phyloP scores from a whole-genome alignment of 2,329 filamentous ascomycete species.

The Fusarium sublunatum region DNA sequence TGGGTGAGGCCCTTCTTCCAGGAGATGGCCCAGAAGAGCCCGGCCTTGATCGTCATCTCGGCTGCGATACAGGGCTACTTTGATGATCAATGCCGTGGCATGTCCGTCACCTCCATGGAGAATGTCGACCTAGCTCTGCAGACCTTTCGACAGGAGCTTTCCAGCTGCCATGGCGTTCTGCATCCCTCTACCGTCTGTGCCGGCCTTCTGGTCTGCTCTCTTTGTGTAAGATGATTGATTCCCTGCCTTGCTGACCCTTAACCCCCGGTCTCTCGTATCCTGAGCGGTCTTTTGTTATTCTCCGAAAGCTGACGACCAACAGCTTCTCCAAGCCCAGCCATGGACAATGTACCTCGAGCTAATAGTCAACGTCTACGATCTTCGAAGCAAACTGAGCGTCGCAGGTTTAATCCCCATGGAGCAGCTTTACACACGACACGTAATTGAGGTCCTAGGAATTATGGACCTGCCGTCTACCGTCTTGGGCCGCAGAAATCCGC shows the following conservation, averaged over 20 bases:
- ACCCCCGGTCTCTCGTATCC: background rate
- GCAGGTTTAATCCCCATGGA: slow-evolving; percentile 23
- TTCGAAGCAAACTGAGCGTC: slow-evolving; percentile 23
- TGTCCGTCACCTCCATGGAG: slow-evolving; percentile 42
- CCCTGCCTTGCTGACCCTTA: background rate
- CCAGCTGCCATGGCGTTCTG: slow-evolving; percentile 30
- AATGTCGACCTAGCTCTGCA: slow-evolving; percentile 37
- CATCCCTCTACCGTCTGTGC: slow-evolving; percentile 37
- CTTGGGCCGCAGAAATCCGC: slow-evolving; percentile 24
- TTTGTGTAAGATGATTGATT: slow-evolving; percentile 33
- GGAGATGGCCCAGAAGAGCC: slow-evolving; percentile 42
- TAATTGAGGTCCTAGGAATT: slow-evolving; percentile 39
- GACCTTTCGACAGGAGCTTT: slow-evolving; percentile 39
- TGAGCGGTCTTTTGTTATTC: background rate
- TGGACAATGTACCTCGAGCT: slow-evolving; percentile 43
- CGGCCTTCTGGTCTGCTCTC: slow-evolving; percentile 37
- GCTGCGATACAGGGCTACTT: slow-evolving; percentile 41
- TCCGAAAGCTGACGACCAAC: background rate
- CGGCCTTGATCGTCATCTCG: slow-evolving; percentile 34
- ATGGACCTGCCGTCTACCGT: slow-evolving; percentile 41
- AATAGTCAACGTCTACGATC: slow-evolving; percentile 37
- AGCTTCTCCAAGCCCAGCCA: slow-evolving; percentile 40
- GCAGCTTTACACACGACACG: slow-evolving; percentile 28
- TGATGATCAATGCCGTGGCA: slow-evolving; percentile 27
- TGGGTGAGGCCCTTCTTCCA: slow-evolving; percentile 42